Base-by-base conservation (phyloP, 106 monocot species). In the Acanthochlamys bracteata region DNA sequence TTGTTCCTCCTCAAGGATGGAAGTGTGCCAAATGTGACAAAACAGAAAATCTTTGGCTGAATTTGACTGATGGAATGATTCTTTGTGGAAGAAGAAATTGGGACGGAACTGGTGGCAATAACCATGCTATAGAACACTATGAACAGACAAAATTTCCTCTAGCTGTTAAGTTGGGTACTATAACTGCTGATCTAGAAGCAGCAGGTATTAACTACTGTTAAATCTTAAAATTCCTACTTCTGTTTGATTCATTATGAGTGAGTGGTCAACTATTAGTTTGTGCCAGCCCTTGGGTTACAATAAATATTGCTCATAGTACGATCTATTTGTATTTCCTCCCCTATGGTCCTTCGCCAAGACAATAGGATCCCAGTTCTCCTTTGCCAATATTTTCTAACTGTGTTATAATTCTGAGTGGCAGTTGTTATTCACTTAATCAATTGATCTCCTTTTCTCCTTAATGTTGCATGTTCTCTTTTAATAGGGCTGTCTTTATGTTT, bases 21-120 rank as follows among this genome's bases (percentile, higher is more conserved):
- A 91, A 88, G 75, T 98, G 96, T 58, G 71, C 73, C 66, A 91
- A 88, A 69, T 98, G 96, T 59, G 91, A 98, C 42, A 98, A 91
- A 66, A 85, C 80, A 17, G 85, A 98, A 7, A 91, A 98, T 69
- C 83, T 98, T 52, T 98, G 96, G 96, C 84, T 98, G 41, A 98
- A 98, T 68, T 71, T 98, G 66, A 98, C 96, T 65, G 96, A 98
- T 81, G 96, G 96, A 41, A 81, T 79, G 83, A 88, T 98, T 25
- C 76, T 91, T 1, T 98, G 96, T 73, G 96, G 96, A 55, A 80
- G 88, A 66, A 83, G 46, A 68, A 88, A 85, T 75, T 98, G 91
- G 96, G 91, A 98, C 81, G 91, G 96, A 17, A 88, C 65, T 69
- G 96, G 96, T 47, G 96, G 96, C 19, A 98, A 98, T 73, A 81